These are phyloP conservation scores for Arctium lappa DNA, from an alignment of 129 eudicot genomes.

Conservation along the genomic window DNA sequence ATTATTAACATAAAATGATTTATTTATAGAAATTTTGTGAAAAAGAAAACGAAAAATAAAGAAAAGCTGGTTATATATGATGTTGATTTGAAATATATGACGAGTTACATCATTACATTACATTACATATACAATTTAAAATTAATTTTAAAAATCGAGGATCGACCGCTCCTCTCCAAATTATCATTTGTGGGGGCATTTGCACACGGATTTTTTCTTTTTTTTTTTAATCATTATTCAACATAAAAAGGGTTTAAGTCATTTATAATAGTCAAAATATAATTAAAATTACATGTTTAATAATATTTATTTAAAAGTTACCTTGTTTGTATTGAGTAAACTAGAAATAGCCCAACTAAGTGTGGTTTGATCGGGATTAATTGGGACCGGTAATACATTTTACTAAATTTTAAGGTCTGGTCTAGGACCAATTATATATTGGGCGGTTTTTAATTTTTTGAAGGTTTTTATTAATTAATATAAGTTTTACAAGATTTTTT, in stretches of 20 bases:
- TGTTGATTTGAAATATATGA: slow-evolving; percentile 23
- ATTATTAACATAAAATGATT: neutral
- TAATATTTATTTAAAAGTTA: no score
- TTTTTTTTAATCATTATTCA: neutral
- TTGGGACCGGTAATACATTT: no score
- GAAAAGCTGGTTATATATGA: slow-evolving; percentile 15
- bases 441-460: no score
- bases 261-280: neutral
- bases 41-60: neutral
- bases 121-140: neutral
- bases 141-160: neutral
- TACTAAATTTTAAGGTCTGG: no score
- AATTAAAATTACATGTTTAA: neutral
- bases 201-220: neutral
- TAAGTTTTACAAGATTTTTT: no score
- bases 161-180: slow-evolving; percentile 2
- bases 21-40: neutral
- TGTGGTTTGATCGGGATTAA: no score
- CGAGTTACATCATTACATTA: slow-evolving; percentile 17
- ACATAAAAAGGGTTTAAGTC: neutral
- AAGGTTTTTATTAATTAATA: no score
- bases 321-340: no score
- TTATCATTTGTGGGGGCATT: slow-evolving; percentile 20
- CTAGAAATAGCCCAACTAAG: no score
- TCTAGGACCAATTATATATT: no score